Evolutionary conservation across 169 alveolate species (phyloP).

Genomic region (Theileria luwenshuni): DNA sequence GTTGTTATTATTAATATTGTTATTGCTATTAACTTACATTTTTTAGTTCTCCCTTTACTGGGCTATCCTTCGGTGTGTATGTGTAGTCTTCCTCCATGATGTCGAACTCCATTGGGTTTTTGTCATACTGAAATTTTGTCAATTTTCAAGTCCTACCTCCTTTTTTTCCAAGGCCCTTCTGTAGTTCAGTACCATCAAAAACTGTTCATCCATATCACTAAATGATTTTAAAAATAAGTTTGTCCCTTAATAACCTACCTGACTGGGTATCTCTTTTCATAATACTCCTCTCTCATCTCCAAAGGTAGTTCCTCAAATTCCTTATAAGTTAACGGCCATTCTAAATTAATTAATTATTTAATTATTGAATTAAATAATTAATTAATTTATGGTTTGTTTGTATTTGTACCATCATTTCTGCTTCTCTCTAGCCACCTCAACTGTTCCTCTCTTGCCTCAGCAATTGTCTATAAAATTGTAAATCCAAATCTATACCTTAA

Average conservation of each 20-base stretch:
- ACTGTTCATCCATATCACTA: constrained; percentile 45
- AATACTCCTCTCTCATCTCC: constrained; percentile 65
- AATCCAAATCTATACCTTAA: constrained; percentile 20
- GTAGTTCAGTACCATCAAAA: constrained; percentile 39
- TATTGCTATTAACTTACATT: constrained; percentile 18
- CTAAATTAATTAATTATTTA: neutral
- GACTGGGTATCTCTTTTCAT: constrained; percentile 44
- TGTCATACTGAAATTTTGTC: neutral
- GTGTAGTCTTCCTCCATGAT: constrained; percentile 67
- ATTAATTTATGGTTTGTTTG: neutral
- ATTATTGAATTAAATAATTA: neutral
- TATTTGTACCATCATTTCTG: constrained; percentile 34
- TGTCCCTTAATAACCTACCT: constrained; percentile 1
- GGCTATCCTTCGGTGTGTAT: constrained; percentile 71
- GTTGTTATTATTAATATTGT: no score
- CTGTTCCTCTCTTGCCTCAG: constrained; percentile 75
- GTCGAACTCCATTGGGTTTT: constrained; percentile 59
- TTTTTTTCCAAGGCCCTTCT: constrained; percentile 31
- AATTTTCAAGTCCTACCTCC: constrained; percentile 1
- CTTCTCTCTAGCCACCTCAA: constrained; percentile 71
- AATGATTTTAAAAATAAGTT: neutral
- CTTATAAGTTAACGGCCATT: constrained; percentile 72
- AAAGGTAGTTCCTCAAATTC: constrained; percentile 70
- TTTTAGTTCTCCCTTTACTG: constrained; percentile 60
- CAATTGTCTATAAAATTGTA: constrained; percentile 47